These are phyloP conservation scores for Jackrogersella multiformis DNA, from an alignment of 495 filamentous ascomycete species.

Conservation along the genomic window DNA sequence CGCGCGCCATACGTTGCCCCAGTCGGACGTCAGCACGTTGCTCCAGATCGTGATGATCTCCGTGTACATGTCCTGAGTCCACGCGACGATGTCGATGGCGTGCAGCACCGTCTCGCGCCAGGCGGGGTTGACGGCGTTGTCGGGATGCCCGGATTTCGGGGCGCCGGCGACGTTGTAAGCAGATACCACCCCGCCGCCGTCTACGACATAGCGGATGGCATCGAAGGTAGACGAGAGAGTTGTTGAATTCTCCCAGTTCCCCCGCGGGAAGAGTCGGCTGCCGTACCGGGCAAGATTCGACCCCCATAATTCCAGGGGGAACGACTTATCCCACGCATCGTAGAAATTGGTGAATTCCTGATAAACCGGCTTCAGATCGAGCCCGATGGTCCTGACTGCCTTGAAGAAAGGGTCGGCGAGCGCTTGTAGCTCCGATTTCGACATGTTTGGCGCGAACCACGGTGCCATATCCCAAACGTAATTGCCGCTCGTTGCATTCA, in stretches of 20 bases:
- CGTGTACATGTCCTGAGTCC: conserved; percentile 51
- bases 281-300: conserved; percentile 50
- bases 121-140: conserved; percentile 57
- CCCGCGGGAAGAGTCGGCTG: conserved; percentile 62
- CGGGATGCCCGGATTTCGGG: conserved; percentile 48
- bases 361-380: conserved; percentile 55
- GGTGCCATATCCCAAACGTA: conserved; percentile 57
- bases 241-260: conserved; percentile 53
- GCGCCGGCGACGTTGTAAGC: conserved; percentile 61
- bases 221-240: conserved; percentile 56
- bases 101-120: conserved; percentile 59
- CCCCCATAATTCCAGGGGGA: conserved; percentile 59
- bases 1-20: conserved; percentile 53
- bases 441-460: conserved; percentile 63
- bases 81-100: conserved; percentile 57
- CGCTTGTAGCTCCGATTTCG: conserved; percentile 52
- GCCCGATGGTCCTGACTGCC: conserved; percentile 46
- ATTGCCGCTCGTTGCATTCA: conserved; percentile 43
- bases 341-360: conserved; percentile 61
- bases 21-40: conserved; percentile 60
- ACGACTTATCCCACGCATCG: conserved; percentile 56
- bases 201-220: conserved; percentile 56
- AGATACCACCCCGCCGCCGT: conserved; percentile 54
- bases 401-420: conserved; percentile 60
- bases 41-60: conserved; percentile 52